phyloP scores from a whole-genome alignment of 176 grass and related monocot species.

The Pontederia crassipes region DNA sequence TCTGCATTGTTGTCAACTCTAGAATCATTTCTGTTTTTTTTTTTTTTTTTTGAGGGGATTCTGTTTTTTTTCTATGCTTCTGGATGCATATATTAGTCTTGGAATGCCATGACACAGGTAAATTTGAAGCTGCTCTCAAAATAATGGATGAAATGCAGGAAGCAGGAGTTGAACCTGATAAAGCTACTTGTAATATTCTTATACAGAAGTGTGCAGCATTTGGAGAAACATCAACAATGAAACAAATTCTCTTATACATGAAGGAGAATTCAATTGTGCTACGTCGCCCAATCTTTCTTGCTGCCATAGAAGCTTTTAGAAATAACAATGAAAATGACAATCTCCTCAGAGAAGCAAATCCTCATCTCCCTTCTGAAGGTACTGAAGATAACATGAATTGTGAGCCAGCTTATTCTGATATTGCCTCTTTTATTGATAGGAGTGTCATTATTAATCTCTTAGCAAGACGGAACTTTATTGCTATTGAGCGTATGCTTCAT shows the following conservation, averaged over 20 bases:
- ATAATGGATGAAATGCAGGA: constrained; percentile 63
- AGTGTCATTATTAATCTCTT: constrained; percentile 43
- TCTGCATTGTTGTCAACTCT: too few relatives aligned
- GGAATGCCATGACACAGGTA: constrained; percentile 19
- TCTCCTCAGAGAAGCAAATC: constrained; percentile 69
- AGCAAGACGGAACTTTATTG: constrained; percentile 34
- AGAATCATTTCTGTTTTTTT: too few relatives aligned
- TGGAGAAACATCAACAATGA: constrained; percentile 45
- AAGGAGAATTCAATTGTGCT: constrained; percentile 63
- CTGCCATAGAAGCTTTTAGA: constrained; percentile 61
- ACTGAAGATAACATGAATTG: constrained; percentile 21
- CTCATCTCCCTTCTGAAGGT: constrained; percentile 47
- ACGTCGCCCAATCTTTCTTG: constrained; percentile 40
- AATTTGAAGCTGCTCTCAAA: constrained; percentile 49
- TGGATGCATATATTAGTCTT: background rate
- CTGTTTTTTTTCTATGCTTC: background rate
- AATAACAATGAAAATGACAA: constrained; percentile 28
- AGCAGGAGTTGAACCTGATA: constrained; percentile 55
- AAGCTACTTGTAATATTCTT: constrained; percentile 63
- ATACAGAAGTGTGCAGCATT: constrained; percentile 57
- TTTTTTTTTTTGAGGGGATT: background rate
- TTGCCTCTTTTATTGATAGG: constrained; percentile 38
- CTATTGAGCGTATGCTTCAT: constrained; percentile 37
- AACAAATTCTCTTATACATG: constrained; percentile 55
- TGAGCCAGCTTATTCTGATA: constrained; percentile 30